A percentile compares a stretch with the other conserved stretches of the same genome.
Evolutionary conservation across 352 stramenopile genomes (phyloP).

Genomic region (Phytophthora kernoviae): DNA sequence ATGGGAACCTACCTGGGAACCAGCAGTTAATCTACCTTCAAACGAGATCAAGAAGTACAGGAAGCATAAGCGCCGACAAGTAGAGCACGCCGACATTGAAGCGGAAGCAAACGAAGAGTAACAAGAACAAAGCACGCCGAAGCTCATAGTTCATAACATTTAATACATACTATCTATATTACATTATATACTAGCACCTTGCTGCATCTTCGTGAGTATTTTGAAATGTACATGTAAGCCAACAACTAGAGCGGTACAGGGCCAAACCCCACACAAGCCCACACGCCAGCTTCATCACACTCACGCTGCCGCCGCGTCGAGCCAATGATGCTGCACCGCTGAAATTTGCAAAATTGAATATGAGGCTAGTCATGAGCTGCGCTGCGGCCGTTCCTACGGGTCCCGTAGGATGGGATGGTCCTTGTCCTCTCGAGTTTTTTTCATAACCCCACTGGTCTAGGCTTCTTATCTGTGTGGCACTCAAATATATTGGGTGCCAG

Average conservation of each 20-base stretch:
- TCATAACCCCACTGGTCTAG: no score
- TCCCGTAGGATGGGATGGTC: no score
- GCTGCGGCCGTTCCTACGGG: no score
- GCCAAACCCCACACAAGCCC: no score
- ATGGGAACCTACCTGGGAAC: neutral
- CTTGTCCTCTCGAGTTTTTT: no score
- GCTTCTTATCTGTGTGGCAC: no score
- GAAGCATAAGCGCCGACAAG: neutral
- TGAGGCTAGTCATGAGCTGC: no score
- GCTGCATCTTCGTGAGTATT: neutral
- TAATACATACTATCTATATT: neutral
- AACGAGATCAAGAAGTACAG: neutral
- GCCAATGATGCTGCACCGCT: no score
- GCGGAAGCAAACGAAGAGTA: conserved; percentile 1
- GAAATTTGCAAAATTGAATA: no score
- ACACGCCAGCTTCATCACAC: no score
- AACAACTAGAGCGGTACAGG: conserved; percentile 4
- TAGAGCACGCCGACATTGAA: conserved; percentile 2
- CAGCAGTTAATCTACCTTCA: neutral
- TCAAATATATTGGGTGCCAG: no score
- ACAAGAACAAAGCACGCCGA: neutral
- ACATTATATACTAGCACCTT: neutral
- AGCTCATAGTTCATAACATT: neutral
- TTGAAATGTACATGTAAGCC: neutral
- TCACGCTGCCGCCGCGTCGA: no score